phyloP scores from a whole-genome alignment of 805 yeast species.

The Candida jianshihensis region DNA sequence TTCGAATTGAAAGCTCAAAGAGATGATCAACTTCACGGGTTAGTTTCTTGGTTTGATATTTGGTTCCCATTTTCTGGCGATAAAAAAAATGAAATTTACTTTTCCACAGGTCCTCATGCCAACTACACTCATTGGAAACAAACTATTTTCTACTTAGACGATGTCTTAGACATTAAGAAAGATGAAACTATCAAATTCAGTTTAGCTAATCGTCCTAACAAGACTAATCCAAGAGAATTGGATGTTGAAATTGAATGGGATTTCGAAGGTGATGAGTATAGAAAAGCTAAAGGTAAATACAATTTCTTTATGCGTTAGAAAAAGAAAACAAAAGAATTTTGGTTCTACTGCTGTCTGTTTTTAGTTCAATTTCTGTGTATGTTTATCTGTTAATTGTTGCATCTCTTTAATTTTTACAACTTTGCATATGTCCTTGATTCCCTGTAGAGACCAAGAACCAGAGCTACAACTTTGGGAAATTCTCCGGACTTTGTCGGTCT shows the following conservation, averaged over 20 bases:
- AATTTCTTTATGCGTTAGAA: slow-evolving; percentile 63
- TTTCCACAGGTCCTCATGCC: slow-evolving; percentile 92
- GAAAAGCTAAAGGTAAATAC: slow-evolving; percentile 54
- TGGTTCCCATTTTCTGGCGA: slow-evolving; percentile 63
- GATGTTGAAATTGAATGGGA: slow-evolving; percentile 64
- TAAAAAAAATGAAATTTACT: slow-evolving; percentile 51
- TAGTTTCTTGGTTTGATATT: slow-evolving; percentile 92
- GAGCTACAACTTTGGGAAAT: no score
- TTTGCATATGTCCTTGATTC: no score
- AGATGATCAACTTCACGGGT: slow-evolving; percentile 80
- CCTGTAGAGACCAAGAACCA: no score
- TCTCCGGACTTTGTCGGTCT: no score
- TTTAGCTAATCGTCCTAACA: slow-evolving; percentile 72
- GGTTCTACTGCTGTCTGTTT: no score
- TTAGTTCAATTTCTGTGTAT: no score
- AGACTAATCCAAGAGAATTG: slow-evolving; percentile 77
- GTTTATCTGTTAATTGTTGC: neutral
- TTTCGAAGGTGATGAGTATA: slow-evolving; percentile 39
- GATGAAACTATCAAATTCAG: slow-evolving; percentile 74
- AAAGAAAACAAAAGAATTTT: no score
- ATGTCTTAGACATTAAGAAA: slow-evolving; percentile 65
- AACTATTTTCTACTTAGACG: slow-evolving; percentile 84
- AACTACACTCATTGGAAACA: slow-evolving; percentile 99
- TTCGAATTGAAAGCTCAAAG: slow-evolving; percentile 70
- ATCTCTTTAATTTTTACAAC: neutral